Evolutionary conservation across 2,329 filamentous ascomycete species (phyloP), one percentile per base, ranked within the genome.

Genomic region (Rhinocladiella similis): DNA sequence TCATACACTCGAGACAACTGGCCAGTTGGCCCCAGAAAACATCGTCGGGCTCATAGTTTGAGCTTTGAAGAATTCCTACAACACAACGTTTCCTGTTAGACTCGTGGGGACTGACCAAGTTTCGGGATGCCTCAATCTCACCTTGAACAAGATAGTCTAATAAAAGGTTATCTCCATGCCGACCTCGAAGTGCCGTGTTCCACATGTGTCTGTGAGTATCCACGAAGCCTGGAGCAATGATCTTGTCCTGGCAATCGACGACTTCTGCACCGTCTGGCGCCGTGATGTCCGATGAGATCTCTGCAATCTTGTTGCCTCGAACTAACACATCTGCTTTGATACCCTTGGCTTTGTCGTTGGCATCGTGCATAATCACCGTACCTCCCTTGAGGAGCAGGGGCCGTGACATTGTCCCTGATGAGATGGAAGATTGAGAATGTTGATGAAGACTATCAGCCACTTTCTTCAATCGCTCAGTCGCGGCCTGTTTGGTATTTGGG

Each of bases 1-100:
- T 43, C 7, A 61, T 42, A 18, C 22, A 27, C 41, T 58, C 59
- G 14, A 58, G n/a, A 13, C 33, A 52, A 1, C 55, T 35, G 1
- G 54, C 59, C 27, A 58, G 41, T 29, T 61, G 51, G 7, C 74
- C 73, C 69, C 75, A 75, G 62, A 77, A 78, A 2, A 77, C 61
- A 45, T 80, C 77, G 3, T 72, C 66, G 3, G 70, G 61, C 4
- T 57, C 62, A 56, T 71, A 74, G 45, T 73, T 62, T 7, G 62
- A 66, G 18, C 66, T 67, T 16, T 70, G 65, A 13, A 72, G 63
- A 50, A 77, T 77, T 16, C 74, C 10, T 9, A 33, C 6, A 33
- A 33, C 6, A 3, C 29, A 12, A 12, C 22, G 4, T 5, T 25
- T 25, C 22, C 4, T 7, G 7, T 25, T 7, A 25, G 22, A 25